A percentile compares a stretch with the other conserved stretches of the same genome.
Evolutionary conservation across 2,329 filamentous ascomycete genomes (phyloP).

Genomic region (Ploettnerulaceae sp.): DNA sequence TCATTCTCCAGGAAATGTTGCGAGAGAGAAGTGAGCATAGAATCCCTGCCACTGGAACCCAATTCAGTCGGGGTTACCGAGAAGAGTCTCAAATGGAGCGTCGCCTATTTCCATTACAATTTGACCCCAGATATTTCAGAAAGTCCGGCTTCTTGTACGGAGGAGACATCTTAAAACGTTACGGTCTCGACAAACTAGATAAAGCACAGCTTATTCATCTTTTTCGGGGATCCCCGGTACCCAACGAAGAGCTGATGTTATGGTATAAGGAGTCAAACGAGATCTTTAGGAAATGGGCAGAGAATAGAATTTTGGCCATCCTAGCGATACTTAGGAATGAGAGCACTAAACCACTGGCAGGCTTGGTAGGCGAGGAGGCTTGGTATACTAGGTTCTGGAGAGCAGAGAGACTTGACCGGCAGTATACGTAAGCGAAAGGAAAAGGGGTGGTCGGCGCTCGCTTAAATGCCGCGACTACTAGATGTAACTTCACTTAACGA

Average conservation of each 20-base stretch:
- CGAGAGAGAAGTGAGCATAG: background rate
- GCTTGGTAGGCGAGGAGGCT: background rate
- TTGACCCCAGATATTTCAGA: background rate
- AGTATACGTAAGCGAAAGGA: too few species aligned
- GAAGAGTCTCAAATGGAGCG: background rate
- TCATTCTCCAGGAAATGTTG: background rate
- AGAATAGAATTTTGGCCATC: background rate
- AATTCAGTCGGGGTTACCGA: background rate
- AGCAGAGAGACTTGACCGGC: background rate
- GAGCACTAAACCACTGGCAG: background rate
- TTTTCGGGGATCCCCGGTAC: background rate
- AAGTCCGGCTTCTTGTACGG: background rate
- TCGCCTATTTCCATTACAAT: background rate
- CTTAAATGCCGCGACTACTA: too few species aligned
- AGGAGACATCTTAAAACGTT: background rate
- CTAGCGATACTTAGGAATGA: background rate
- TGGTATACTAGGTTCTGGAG: background rate
- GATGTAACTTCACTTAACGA: too few species aligned
- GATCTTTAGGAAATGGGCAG: background rate
- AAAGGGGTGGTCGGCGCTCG: too few species aligned
- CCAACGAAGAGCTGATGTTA: background rate
- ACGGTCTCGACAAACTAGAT: background rate
- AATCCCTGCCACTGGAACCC: background rate
- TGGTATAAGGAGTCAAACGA: background rate
- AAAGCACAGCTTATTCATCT: background rate